phyloP scores from a whole-genome alignment of 371 early-diverging fungal species.

The Capillidium heterosporum region DNA sequence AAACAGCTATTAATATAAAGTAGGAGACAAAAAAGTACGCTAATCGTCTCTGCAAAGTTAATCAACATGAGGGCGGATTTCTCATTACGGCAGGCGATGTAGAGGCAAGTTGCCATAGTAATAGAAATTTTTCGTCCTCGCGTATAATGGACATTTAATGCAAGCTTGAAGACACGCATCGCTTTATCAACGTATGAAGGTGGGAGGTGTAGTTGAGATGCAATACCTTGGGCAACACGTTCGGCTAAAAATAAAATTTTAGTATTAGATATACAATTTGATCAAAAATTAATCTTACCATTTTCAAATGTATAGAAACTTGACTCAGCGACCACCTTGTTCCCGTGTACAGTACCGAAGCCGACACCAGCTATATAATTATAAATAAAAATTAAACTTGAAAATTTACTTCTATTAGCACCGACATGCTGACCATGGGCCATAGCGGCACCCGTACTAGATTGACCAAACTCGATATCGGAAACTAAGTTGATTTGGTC shows the following conservation, averaged over 20 bases:
- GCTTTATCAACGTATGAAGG: slow-evolving; percentile 70
- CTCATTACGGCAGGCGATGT: slow-evolving; percentile 87
- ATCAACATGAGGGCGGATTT: slow-evolving; percentile 91
- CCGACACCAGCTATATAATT: no score
- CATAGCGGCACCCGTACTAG: slow-evolving; percentile 63
- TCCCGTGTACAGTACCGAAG: no score
- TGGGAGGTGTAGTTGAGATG: slow-evolving; percentile 42
- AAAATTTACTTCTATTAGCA: slow-evolving; percentile 18
- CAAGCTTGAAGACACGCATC: slow-evolving; percentile 85
- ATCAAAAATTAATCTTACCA: no score
- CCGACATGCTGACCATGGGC: slow-evolving; percentile 63
- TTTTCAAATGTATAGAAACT: no score
- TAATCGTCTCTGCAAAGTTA: slow-evolving; percentile 87
- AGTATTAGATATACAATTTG: neutral
- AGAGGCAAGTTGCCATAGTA: slow-evolving; percentile 92
- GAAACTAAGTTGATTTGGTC: slow-evolving; percentile 93
- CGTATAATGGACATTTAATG: slow-evolving; percentile 79
- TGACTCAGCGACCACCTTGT: no score
- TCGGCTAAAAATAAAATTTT: slow-evolving; percentile 25
- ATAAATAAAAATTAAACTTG: neutral
- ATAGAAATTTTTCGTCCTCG: slow-evolving; percentile 77
- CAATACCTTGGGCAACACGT: slow-evolving; percentile 38
- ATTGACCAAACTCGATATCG: slow-evolving; percentile 87
- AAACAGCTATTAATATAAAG: no score
- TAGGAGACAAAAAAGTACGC: slow-evolving; percentile 31